Base-by-base conservation (phyloP, 495 filamentous ascomycete genomes). In the Penicillium ochrochloron region DNA sequence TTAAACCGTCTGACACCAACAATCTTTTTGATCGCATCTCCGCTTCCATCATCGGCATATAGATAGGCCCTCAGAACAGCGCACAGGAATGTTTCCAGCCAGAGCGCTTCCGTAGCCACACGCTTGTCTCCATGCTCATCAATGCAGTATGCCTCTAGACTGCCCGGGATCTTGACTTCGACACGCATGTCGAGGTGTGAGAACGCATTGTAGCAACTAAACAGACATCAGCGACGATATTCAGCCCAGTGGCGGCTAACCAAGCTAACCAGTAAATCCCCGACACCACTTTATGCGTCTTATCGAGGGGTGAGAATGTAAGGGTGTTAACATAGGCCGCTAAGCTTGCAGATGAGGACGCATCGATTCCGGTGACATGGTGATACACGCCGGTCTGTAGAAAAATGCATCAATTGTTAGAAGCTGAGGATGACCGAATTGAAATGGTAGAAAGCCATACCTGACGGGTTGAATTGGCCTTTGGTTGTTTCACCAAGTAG, bases 171-270 rank as follows among this genome's bases (percentile, higher is more conserved):
- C 61, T 92, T 93, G 31, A 97, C 95, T 69, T 97, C 92, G 23
- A 99, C 94, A 48, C 95, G 93, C 96, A 99, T 98, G 73, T 99
- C 95, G 41, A 97, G 84, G 62, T 96, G 87, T 11, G 95, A 98
- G 80, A 99, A 98, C 66, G 95, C 95, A 92, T 99, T 99, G 83
- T 99, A 99, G 78, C 96, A 99, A 79, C 92, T 96, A 72, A 33
- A 60, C 54, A 69, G 29, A 57, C 12, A 60, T 78, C 54, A 77
- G 63, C 44, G 61, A 19, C 31, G 33, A 8, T 57, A 62, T 23
- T 65, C 25, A 52, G 12, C 21, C 14, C 15, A 4, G 42, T 39
- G 19, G n/a, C 7, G 33, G 34, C 35, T n/a, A 25, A 56, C 7
- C 11, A 37, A 23, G 41, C 79, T 73, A 79, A 95, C 92, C 95